These are phyloP conservation scores for Aegilops bicornis DNA, from an alignment of 176 grass and related monocot genomes.

Conservation along the genomic window DNA sequence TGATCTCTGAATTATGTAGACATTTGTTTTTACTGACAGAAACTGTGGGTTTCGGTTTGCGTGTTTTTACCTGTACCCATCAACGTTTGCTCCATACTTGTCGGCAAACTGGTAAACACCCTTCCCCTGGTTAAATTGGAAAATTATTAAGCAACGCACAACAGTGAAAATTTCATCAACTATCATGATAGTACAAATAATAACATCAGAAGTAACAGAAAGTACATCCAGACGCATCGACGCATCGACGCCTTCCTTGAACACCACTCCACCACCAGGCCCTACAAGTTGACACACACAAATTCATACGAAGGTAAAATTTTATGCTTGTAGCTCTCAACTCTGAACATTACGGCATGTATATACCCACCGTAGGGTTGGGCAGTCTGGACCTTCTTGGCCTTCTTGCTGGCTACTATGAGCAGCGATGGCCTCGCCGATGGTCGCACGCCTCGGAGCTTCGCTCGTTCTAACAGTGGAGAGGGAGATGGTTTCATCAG, in stretches of 20 bases:
- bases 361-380: conserved; percentile 45
- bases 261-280: conserved; percentile 46
- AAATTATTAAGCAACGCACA: background rate
- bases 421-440: conserved; percentile 2
- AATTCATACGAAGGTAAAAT: background rate
- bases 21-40: too few species aligned
- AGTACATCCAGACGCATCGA: background rate
- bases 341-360: background rate
- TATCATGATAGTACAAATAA: too few species aligned
- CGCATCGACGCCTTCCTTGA: conserved; percentile 49
- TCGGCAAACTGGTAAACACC: conserved; percentile 68
- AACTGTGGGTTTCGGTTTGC: too few species aligned
- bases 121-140: conserved; percentile 51
- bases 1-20: too few species aligned
- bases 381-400: conserved; percentile 61
- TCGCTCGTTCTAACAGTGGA: background rate
- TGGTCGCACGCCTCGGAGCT: background rate
- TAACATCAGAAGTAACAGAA: background rate
- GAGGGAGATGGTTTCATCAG: conserved; percentile 27
- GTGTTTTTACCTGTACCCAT: conserved; percentile 61
- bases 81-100: conserved; percentile 93
- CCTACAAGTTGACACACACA: conserved; percentile 28
- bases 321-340: background rate
- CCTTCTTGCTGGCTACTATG: conserved; percentile 24
- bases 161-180: too few species aligned